Base-by-base conservation (phyloP, 108 stramenopile genomes). In the Cyclotella atomus region DNA sequence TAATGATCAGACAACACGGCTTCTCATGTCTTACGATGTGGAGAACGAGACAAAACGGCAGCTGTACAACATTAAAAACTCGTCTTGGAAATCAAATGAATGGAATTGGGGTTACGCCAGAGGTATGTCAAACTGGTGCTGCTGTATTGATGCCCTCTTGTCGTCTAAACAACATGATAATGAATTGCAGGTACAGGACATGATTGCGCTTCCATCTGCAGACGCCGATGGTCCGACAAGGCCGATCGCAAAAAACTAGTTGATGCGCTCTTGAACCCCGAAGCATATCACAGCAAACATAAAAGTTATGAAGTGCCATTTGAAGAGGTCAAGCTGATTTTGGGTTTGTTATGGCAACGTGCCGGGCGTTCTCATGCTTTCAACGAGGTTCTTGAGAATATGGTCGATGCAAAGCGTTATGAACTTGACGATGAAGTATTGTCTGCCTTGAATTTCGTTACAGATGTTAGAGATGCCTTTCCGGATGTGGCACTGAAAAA, bases 51-150 rank as follows among this genome's bases (percentile, higher is more conserved):
- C 69, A 33, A 32, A 29, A 21, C 86, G 82, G 68, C 46, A 72
- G 38, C 81, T 94, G 6, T 94, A 90, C 71, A 84, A 75, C 46
- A 81, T 94, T 27, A 81, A 84, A 25, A 74, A 85, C 57, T 86
- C 88, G 8, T 88, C 89, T 12, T 94, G 92, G 92, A 82, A 67
- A 21, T 87, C 87, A 3, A 64, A 84, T 2, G 29, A 81, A 36
- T 94, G 92, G 92, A 89, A 91, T 46, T 94, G 92, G 92, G 92
- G 92, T 32, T 89, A 50, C 57, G 92, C 89, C 5, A 53, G 32
- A 23, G 90, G 56, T 57, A 57, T 32, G 56, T n/a, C n/a, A n/a
- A n/a, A n/a, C n/a, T n/a, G n/a, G n/a, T n/a, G n/a, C n/a, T n/a
- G n/a, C n/a, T n/a, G n/a, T n/a, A n/a, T n/a, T n/a, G n/a, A n/a